Conservation (phyloP, 2,329 filamentous ascomycete genomes). For the Hirsutella rhossiliensis region DNA sequence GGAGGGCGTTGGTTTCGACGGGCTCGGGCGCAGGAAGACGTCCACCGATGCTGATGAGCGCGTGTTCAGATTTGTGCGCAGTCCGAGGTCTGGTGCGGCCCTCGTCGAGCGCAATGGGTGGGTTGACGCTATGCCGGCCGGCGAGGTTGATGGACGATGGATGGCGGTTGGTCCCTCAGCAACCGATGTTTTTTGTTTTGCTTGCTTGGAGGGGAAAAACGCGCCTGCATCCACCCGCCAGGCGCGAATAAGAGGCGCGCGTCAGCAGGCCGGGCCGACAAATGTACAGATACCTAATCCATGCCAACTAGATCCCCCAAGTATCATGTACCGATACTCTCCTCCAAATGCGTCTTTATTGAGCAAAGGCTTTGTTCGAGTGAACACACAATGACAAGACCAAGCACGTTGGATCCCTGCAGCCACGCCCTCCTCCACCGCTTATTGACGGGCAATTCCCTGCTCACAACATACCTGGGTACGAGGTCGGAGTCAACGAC, state of each 20-base stretch:
- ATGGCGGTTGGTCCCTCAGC: slow-evolving; percentile 7
- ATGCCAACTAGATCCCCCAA: not conserved
- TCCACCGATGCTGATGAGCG: not conserved
- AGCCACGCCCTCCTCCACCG: slow-evolving; percentile 4
- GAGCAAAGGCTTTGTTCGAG: not conserved
- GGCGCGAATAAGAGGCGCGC: not conserved
- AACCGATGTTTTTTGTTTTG: slow-evolving; percentile 21
- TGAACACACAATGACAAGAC: not conserved
- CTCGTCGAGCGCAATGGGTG: not conserved
- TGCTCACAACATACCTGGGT: not conserved
- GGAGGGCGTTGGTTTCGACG: not conserved
- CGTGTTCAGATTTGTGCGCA: no score
- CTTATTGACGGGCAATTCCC: not conserved
- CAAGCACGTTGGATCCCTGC: slow-evolving; percentile 8
- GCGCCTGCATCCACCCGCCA: slow-evolving; percentile 12
- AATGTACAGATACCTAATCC: not conserved
- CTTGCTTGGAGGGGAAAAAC: slow-evolving; percentile 6
- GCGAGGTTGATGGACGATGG: not conserved
- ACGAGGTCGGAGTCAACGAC: not conserved
- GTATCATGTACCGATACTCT: not conserved
- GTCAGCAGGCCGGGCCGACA: not conserved
- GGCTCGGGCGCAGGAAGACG: not conserved
- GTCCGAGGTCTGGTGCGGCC: not conserved
- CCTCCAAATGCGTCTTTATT: not conserved
- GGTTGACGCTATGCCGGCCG: no score